Conservation (phyloP, 352 stramenopile species). For the Phytophthora niederhauseri region DNA sequence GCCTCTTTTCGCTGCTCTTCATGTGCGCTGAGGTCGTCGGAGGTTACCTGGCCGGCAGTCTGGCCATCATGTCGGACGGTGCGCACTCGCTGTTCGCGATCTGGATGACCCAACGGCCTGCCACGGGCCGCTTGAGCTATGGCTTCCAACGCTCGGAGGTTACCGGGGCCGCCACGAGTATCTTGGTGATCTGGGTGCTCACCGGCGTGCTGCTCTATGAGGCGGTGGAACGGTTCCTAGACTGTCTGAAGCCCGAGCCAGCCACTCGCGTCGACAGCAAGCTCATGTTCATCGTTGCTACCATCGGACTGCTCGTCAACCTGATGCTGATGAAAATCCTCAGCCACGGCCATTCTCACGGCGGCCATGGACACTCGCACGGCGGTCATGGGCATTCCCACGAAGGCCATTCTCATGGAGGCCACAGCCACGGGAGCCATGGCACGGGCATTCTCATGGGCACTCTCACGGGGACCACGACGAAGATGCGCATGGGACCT, state of each 20-base stretch:
- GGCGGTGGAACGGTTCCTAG: conserved; percentile 83
- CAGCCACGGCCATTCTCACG: conserved; percentile 66
- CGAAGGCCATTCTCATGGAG: too few species aligned
- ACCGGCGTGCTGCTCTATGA: conserved; percentile 94
- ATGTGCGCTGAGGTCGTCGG: conserved; percentile 94
- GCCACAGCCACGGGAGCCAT: too few species aligned
- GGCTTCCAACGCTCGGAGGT: conserved; percentile 94
- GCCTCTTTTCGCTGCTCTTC: conserved; percentile 87
- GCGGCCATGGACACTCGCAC: conserved; percentile 33
- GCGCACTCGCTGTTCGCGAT: conserved; percentile 67
- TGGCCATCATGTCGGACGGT: conserved; percentile 93
- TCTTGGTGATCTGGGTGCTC: conserved; percentile 92
- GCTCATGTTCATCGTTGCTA: conserved; percentile 95
- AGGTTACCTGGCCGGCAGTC: conserved; percentile 86
- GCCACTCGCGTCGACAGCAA: conserved; percentile 90
- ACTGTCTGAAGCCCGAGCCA: conserved; percentile 69
- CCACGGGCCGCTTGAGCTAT: conserved; percentile 86
- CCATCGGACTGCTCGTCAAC: conserved; percentile 96
- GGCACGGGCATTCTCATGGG: conserved; percentile 27
- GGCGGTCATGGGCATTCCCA: conserved; percentile 26
- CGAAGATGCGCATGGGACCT: not conserved
- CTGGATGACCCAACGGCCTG: conserved; percentile 58
- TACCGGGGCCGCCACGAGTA: conserved; percentile 92
- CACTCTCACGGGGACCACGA: not conserved
- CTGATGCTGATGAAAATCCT: conserved; percentile 93